Conservation (phyloP, 2,329 filamentous ascomycete genomes). For the Elsinoe perseae region DNA sequence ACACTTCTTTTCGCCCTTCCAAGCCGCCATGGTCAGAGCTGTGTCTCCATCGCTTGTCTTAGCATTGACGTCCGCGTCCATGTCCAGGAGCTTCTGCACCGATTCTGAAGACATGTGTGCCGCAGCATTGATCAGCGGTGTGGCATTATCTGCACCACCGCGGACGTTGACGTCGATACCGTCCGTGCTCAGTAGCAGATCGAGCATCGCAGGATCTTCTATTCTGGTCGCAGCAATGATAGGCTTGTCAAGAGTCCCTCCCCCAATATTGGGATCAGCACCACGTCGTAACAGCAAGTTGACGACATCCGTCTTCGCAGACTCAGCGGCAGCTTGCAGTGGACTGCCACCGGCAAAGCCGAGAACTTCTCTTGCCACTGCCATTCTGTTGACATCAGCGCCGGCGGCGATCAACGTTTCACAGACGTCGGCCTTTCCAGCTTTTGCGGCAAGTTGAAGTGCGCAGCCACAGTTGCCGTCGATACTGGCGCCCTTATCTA, state of each 20-base stretch:
- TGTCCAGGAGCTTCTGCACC: slow-evolving; percentile 9
- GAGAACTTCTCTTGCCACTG: slow-evolving; percentile 2
- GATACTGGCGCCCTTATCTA: slow-evolving; percentile 7
- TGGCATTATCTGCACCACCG: slow-evolving; percentile 13
- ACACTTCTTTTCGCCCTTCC: background rate
- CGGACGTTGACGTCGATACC: slow-evolving; percentile 15
- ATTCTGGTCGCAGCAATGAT: slow-evolving; percentile 16
- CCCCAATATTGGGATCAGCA: slow-evolving; percentile 16
- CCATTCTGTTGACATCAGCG: slow-evolving; percentile 3
- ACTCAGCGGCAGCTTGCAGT: slow-evolving; percentile 17
- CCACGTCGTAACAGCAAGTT: background rate
- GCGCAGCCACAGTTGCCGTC: background rate
- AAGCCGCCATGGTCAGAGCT: background rate
- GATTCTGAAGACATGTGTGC: slow-evolving; percentile 10
- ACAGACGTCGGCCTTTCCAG: background rate
- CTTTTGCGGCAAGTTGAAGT: slow-evolving; percentile 16
- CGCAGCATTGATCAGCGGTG: slow-evolving; percentile 15
- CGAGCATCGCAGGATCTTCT: slow-evolving; percentile 3
- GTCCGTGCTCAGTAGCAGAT: slow-evolving; percentile 5
- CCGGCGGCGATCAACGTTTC: slow-evolving; percentile 5
- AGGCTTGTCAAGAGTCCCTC: slow-evolving; percentile 10
- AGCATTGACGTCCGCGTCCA: slow-evolving; percentile 13
- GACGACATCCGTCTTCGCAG: background rate
- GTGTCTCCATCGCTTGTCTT: background rate
- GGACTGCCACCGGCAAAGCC: slow-evolving; percentile 14